Conservation (phyloP, 1,139 yeast species). For the Yamadazyma atlantica region DNA sequence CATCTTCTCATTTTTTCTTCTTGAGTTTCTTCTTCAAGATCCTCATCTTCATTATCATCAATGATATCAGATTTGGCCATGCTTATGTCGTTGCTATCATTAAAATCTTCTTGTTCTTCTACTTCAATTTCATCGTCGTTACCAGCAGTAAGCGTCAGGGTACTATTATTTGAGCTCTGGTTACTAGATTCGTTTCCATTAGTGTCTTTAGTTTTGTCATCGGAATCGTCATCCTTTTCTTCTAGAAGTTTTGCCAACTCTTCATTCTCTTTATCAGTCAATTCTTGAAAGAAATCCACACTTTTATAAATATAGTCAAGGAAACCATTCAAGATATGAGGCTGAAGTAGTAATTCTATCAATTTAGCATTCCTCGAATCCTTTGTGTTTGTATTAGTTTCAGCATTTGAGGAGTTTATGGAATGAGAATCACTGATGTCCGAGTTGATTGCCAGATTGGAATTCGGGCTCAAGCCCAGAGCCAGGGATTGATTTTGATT, state of each 20-base stretch:
- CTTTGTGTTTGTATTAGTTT: conserved; percentile 25
- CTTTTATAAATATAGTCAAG: conserved; percentile 36
- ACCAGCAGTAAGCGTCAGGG: conserved; percentile 2
- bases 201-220: conserved; percentile 2
- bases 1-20: conserved; percentile 42
- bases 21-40: conserved; percentile 25
- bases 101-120: conserved; percentile 4
- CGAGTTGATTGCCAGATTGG: conserved; percentile 6
- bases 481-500: background rate
- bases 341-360: conserved; percentile 44
- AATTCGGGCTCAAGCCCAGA: background rate
- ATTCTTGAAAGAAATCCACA: conserved; percentile 39
- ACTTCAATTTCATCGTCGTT: conserved; percentile 1
- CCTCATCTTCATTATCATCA: conserved; percentile 12
- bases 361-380: conserved; percentile 43
- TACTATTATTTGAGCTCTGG: conserved; percentile 3
- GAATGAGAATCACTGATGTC: conserved; percentile 30
- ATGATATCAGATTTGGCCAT: conserved; percentile 1
- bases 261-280: conserved; percentile 25
- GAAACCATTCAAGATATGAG: conserved; percentile 44
- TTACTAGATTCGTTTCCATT: too few relatives aligned
- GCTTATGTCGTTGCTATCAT: conserved; percentile 3
- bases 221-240: conserved; percentile 8
- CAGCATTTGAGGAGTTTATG: conserved; percentile 38
- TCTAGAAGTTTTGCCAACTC: conserved; percentile 18